These are phyloP conservation scores for Acanthamoeba castellanii DNA, from an alignment of 208 protist genomes.

Conservation along the genomic window DNA sequence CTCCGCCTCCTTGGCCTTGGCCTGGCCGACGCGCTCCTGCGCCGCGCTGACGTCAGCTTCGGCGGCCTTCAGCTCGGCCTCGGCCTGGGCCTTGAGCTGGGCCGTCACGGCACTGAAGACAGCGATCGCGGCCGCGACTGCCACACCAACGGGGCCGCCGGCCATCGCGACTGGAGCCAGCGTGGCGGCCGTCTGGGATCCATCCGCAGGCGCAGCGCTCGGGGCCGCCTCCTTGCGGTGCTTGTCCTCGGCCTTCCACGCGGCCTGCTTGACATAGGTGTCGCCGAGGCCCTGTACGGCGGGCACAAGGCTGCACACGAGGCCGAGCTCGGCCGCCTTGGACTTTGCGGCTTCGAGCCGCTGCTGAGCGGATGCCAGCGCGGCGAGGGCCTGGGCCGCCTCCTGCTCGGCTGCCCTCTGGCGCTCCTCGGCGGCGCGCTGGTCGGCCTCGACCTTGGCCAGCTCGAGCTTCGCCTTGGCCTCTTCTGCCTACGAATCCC, in stretches of 20 bases:
- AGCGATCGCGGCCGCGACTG: neutral
- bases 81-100: neutral
- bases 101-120: neutral
- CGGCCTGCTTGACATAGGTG: neutral
- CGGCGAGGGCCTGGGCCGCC: neutral
- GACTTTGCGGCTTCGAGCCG: neutral
- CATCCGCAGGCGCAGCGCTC: neutral
- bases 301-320: neutral
- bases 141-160: neutral
- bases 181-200: neutral
- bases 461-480: neutral
- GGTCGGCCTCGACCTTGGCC: neutral
- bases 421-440: neutral
- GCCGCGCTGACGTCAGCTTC: neutral
- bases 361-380: neutral
- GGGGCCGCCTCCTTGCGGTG: neutral
- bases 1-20: neutral
- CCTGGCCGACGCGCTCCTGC: neutral
- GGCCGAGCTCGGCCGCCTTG: neutral
- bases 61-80: neutral
- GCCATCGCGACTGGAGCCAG: neutral
- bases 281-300: neutral
- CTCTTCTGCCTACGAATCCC: neutral
- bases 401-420: neutral
- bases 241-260: neutral